phyloP scores from a whole-genome alignment of 495 filamentous ascomycete species.

The Xylaria telfairii region DNA sequence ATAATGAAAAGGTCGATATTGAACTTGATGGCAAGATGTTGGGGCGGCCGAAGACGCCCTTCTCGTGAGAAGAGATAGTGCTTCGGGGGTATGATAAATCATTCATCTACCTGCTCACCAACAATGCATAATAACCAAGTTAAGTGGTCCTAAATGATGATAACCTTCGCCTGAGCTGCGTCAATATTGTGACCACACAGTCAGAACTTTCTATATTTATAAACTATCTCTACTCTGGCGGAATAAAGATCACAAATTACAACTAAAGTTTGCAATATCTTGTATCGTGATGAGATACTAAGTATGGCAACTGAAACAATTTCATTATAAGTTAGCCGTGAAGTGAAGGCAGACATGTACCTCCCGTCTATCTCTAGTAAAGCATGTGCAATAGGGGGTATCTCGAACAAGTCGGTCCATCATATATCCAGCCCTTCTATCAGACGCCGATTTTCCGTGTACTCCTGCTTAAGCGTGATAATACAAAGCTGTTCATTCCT shows the following conservation, averaged over 20 bases:
- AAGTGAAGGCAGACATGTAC: not conserved
- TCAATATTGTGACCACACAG: not conserved
- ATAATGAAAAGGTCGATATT: conserved; percentile 67
- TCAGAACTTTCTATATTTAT: not conserved
- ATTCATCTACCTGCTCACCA: no score
- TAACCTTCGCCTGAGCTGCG: not conserved
- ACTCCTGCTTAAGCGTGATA: conserved; percentile 22
- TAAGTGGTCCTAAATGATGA: no score
- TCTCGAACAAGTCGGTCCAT: conserved; percentile 27
- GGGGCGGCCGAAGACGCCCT: conserved; percentile 14
- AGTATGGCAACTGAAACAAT: not conserved
- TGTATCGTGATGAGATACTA: not conserved
- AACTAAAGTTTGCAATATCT: not conserved
- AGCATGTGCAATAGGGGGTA: conserved; percentile 23
- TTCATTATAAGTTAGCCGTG: not conserved
- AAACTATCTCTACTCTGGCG: not conserved
- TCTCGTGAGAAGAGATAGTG: not conserved
- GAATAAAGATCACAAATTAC: not conserved
- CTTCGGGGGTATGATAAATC: no score
- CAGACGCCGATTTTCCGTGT: conserved; percentile 24
- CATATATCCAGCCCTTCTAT: conserved; percentile 24
- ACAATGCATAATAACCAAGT: no score
- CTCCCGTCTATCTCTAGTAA: conserved; percentile 20
- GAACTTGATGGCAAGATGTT: conserved; percentile 54
- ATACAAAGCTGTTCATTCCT: conserved; percentile 22